Conservation (phyloP, 2,329 filamentous ascomycete species). For the Paecilomyces sp. region DNA sequence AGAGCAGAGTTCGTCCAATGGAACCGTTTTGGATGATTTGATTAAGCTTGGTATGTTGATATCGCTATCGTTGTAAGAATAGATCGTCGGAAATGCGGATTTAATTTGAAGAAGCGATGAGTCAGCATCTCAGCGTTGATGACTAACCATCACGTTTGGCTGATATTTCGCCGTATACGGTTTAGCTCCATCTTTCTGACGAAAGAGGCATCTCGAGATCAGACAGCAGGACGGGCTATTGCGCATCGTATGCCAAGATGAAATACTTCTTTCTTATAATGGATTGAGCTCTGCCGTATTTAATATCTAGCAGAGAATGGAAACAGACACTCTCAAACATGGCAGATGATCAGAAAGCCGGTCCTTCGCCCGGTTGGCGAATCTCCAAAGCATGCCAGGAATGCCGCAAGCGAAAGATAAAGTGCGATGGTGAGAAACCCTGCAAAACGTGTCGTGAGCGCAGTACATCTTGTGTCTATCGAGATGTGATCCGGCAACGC, state of each 20-base stretch:
- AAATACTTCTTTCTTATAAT: neutral
- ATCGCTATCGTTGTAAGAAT: no score
- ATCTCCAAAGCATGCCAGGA: slow-evolving; percentile 35
- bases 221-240: neutral
- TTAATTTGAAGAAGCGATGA: neutral
- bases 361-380: slow-evolving; percentile 20
- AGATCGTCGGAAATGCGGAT: neutral
- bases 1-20: no score
- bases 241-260: neutral
- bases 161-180: neutral
- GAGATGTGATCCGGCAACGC: slow-evolving; percentile 30
- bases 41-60: no score
- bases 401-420: slow-evolving; percentile 35
- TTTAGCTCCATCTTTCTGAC: neutral
- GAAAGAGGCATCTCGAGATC: neutral
- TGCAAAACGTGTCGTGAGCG: slow-evolving; percentile 32
- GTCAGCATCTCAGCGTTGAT: neutral
- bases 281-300: neutral
- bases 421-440: slow-evolving; percentile 32
- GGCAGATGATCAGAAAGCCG: slow-evolving; percentile 15
- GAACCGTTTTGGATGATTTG: no score
- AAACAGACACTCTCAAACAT: slow-evolving; percentile 7
- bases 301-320: neutral
- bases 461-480: slow-evolving; percentile 26
- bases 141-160: neutral